These are phyloP conservation scores for Lichenothelia convexa DNA, from an alignment of 495 filamentous ascomycete genomes.

Conservation along the genomic window DNA sequence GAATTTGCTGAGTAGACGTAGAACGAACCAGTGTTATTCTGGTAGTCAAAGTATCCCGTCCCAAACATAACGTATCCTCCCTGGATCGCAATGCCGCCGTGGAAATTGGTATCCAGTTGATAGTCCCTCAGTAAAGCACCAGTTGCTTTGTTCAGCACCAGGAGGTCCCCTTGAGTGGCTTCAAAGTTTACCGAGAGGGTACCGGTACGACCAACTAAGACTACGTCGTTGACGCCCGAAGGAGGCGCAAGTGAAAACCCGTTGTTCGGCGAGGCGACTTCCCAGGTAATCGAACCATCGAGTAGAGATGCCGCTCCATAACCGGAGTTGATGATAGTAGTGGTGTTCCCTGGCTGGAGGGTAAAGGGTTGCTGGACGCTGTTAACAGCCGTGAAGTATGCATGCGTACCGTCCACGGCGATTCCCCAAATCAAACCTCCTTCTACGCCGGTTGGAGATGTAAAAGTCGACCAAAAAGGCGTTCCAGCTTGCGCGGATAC, in stretches of 20 bases:
- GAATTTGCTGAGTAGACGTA: too few relatives aligned
- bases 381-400: slow-evolving; percentile 24
- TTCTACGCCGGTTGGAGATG: background rate
- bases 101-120: background rate
- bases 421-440: slow-evolving; percentile 26
- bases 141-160: background rate
- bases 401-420: slow-evolving; percentile 17
- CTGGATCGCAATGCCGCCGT: background rate
- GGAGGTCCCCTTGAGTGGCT: background rate
- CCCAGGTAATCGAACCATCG: slow-evolving; percentile 1
- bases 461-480: slow-evolving; percentile 15
- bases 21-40: too few relatives aligned
- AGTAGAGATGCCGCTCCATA: slow-evolving; percentile 14
- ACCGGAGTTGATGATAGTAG: slow-evolving; percentile 16
- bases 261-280: slow-evolving; percentile 1
- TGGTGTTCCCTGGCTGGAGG: too few relatives aligned
- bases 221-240: background rate
- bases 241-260: background rate
- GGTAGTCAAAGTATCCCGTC: background rate
- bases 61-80: background rate
- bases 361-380: slow-evolving; percentile 4
- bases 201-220: background rate
- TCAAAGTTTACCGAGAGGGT: background rate
- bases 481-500: slow-evolving; percentile 17
- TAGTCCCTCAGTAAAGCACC: background rate